Base-by-base conservation (phyloP, 495 filamentous ascomycete species). In the Cenococcum geophilum region DNA sequence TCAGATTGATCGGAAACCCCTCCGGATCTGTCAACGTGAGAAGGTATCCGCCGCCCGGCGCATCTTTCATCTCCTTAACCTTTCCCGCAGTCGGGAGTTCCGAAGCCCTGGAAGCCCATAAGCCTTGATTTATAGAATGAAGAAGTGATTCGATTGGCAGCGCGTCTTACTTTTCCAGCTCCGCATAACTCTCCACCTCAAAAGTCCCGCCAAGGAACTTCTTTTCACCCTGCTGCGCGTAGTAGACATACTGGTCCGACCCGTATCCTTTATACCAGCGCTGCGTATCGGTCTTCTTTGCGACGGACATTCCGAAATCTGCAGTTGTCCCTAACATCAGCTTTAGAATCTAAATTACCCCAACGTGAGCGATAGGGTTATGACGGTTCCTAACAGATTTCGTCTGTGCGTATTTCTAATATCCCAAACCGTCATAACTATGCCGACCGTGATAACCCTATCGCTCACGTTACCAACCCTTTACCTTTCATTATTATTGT, bases 1-100 rank as follows among this genome's bases (percentile, higher is more conserved):
- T 76, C 18, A 87, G 74, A 61, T 84, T 82, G 65, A 84, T 76
- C 5, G 80, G 80, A 59, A 78, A 85, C 1, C 80, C 79, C 51
- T 85, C 77, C 4, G 82, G 82, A 57, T 87, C 84, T 43, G 76
- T 70, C 42, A 86, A 76, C 0, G 83, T 82, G 1, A 86, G 78
- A 10, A 76, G 55, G 63, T 80, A 75, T 50, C 84, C 84, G 20
- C 83, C 83, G 6, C 84, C 84, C 0, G 83, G 83, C 0, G 80
- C 77, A 57, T 73, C 73, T 10, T 78, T 76, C 45, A 75, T 71
- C 36, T 83, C 77, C 57, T 82, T 73, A 16, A 86, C 77, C 5
- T 69, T 70, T 32, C 27, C 27, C 27, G 27, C 27, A 32, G 27
- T 32, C 27, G 81, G 79, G 14, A 68, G 32, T 34, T 55, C 51